These are phyloP conservation scores for Tetrastigma voinierianum DNA, from an alignment of 164 flowering plant genomes.

Conservation along the genomic window DNA sequence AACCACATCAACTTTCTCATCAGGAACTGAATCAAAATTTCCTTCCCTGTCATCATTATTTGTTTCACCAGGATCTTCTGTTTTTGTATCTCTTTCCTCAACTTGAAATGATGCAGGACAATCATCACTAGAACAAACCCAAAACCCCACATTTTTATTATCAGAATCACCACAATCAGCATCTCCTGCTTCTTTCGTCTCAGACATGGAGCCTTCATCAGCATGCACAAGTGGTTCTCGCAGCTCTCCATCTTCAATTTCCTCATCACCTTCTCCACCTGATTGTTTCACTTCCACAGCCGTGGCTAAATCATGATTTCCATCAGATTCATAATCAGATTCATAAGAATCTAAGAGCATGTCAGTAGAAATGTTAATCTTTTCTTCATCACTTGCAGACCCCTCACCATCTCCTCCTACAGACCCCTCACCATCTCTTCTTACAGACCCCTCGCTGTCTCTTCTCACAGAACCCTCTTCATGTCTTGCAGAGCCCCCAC, in stretches of 20 bases:
- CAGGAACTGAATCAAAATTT: neutral
- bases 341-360: conserved; percentile 32
- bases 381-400: conserved; percentile 45
- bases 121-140: conserved; percentile 10
- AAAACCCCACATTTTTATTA: neutral
- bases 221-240: conserved; percentile 30
- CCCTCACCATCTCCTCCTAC: too few relatives aligned
- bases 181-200: conserved; percentile 12
- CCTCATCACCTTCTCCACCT: conserved; percentile 44
- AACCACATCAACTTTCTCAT: conserved; percentile 13
- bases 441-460: too few relatives aligned
- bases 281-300: conserved; percentile 13
- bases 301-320: conserved; percentile 18
- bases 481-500: conserved; percentile 7
- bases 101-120: conserved; percentile 8
- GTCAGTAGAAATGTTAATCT: conserved; percentile 35
- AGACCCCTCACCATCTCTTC: too few relatives aligned
- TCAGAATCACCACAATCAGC: conserved; percentile 14
- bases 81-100: conserved; percentile 13
- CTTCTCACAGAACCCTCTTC: too few relatives aligned
- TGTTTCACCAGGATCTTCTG: conserved; percentile 19
- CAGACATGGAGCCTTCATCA: conserved; percentile 10
- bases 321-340: conserved; percentile 43
- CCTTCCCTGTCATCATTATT: conserved; percentile 9
- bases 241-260: conserved; percentile 72